Conservation (phyloP, 2,329 filamentous ascomycete genomes). For the Hypoxylon sp. region DNA sequence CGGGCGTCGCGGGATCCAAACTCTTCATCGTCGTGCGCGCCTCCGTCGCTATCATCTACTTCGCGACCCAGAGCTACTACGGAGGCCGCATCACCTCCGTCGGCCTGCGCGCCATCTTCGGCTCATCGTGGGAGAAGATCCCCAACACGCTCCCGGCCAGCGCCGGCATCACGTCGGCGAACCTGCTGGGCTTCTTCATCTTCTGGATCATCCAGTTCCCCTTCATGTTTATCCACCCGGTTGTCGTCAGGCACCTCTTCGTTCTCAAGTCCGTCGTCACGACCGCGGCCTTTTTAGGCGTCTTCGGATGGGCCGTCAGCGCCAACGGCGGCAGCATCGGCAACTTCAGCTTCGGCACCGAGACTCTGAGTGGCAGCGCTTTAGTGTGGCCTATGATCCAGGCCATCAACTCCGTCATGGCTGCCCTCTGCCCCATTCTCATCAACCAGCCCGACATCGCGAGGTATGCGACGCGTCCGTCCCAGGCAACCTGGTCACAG, state of each 20-base stretch:
- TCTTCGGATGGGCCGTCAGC: constrained; percentile 46
- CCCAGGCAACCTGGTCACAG: constrained; percentile 36
- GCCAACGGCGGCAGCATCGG: constrained; percentile 43
- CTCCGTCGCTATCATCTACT: too few species aligned
- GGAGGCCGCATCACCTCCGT: too few species aligned
- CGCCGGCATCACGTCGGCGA: constrained; percentile 60
- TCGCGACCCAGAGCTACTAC: too few species aligned
- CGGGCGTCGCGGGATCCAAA: too few species aligned
- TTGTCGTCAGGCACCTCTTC: constrained; percentile 61
- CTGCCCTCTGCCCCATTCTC: constrained; percentile 27
- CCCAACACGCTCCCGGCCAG: constrained; percentile 19
- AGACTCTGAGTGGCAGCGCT: constrained; percentile 7
- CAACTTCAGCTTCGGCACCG: constrained; percentile 31
- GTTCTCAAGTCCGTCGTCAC: constrained; percentile 55
- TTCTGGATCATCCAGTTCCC: constrained; percentile 64
- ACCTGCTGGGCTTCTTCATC: constrained; percentile 63
- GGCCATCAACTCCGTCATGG: constrained; percentile 35
- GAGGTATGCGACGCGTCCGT: constrained; percentile 25
- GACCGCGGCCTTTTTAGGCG: constrained; percentile 49
- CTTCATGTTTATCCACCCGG: constrained; percentile 62
- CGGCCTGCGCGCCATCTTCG: too few species aligned
- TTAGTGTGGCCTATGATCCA: constrained; percentile 36
- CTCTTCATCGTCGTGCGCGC: too few species aligned
- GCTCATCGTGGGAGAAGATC: too few species aligned
- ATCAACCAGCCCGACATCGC: constrained; percentile 39